Evolutionary conservation across 768 basidiomycete species (phyloP).

Genomic region (Rhodosporidiobolus odoratus): DNA sequence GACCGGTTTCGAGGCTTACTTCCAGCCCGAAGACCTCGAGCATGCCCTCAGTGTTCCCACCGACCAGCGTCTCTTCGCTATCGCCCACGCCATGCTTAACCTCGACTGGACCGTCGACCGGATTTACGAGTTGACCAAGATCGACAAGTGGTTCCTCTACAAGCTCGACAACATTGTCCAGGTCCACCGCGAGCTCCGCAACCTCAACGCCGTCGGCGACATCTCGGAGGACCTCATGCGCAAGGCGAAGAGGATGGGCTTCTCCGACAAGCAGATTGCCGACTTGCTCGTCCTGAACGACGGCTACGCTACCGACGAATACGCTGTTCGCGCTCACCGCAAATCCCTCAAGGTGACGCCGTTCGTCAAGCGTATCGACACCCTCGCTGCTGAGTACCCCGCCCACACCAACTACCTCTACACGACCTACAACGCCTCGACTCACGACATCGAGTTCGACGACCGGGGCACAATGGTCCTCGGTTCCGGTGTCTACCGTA

Average conservation of each 20-base stretch:
- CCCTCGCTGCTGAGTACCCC: slow-evolving; percentile 95
- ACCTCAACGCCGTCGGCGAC: slow-evolving; percentile 62
- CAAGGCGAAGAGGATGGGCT: slow-evolving; percentile 88
- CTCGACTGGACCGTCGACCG: slow-evolving; percentile 82
- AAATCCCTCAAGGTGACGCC: slow-evolving; percentile 85
- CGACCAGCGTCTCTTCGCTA: slow-evolving; percentile 91
- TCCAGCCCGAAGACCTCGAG: slow-evolving; percentile 78
- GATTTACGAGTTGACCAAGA: slow-evolving; percentile 91
- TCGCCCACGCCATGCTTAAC: slow-evolving; percentile 96
- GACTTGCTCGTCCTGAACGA: slow-evolving; percentile 56
- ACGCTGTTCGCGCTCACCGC: slow-evolving; percentile 71
- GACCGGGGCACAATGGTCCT: slow-evolving; percentile 99
- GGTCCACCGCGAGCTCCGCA: slow-evolving; percentile 69
- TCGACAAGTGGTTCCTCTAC: slow-evolving; percentile 99
- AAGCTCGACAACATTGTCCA: slow-evolving; percentile 98
- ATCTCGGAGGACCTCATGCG: slow-evolving; percentile 72
- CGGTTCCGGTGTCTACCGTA: slow-evolving; percentile 95
- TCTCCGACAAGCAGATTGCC: slow-evolving; percentile 87
- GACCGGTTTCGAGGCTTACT: slow-evolving; percentile 94
- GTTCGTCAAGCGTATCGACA: slow-evolving; percentile 99
- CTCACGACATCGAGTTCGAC: slow-evolving; percentile 90
- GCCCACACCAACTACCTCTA: slow-evolving; percentile 99
- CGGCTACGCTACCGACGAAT: slow-evolving; percentile 59
- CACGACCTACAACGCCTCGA: slow-evolving; percentile 95
- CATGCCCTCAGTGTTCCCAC: slow-evolving; percentile 73